Conservation (phyloP, 768 basidiomycete genomes). For the Arthromyces matolae region DNA sequence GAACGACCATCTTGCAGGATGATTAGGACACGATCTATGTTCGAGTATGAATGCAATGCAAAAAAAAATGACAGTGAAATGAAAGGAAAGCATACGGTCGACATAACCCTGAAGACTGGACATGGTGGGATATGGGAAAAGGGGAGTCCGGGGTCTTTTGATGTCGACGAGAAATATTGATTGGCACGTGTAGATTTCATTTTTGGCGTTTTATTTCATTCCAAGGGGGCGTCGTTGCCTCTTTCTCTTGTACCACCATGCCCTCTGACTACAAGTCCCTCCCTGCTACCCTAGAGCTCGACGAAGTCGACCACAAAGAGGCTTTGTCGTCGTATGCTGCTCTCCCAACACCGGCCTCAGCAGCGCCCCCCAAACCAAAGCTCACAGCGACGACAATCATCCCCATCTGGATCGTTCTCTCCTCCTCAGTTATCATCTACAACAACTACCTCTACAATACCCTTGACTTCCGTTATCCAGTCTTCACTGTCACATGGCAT, state of each 20-base stretch:
- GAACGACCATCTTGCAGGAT: conserved; percentile 95
- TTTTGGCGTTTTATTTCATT: too few relatives aligned
- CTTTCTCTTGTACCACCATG: conserved; percentile 7
- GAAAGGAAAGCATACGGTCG: conserved; percentile 58
- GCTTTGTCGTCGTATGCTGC: neutral
- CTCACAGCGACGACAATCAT: conserved; percentile 71
- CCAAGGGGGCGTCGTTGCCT: neutral
- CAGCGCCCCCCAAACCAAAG: conserved; percentile 34
- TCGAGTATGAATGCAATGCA: neutral
- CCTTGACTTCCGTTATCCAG: conserved; percentile 82
- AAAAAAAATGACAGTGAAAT: conserved; percentile 2
- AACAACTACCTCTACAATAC: conserved; percentile 89
- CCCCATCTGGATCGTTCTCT: conserved; percentile 90
- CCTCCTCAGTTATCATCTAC: conserved; percentile 91
- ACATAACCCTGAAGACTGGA: conserved; percentile 90
- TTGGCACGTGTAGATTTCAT: neutral
- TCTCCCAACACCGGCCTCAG: conserved; percentile 30
- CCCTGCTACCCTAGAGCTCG: conserved; percentile 12
- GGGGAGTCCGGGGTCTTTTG: conserved; percentile 3
- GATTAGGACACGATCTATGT: conserved; percentile 80
- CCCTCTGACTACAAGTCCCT: conserved; percentile 3
- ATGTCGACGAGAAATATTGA: neutral
- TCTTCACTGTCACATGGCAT: conserved; percentile 91
- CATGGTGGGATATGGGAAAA: conserved; percentile 49
- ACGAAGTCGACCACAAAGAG: conserved; percentile 6